phyloP scores from a whole-genome alignment of 106 monocot species.

The Dendrobium officinale region DNA sequence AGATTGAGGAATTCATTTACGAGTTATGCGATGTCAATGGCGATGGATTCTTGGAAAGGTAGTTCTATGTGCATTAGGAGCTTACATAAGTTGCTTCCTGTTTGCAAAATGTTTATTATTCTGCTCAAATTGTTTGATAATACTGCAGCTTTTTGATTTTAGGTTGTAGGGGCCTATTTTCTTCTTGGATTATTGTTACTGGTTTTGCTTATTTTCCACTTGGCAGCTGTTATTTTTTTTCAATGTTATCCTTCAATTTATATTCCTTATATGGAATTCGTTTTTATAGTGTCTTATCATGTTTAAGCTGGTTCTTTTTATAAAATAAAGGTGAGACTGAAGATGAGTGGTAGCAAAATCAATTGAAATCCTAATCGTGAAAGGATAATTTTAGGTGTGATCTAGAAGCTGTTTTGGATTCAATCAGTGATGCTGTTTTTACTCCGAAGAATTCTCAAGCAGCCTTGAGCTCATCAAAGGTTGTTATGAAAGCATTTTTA shows the following conservation, averaged over 20 bases:
- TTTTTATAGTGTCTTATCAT: background rate
- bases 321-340: background rate
- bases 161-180: background rate
- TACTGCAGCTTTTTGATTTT: background rate
- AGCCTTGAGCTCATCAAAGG: constrained; percentile 17
- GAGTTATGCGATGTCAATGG: constrained; percentile 77
- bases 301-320: background rate
- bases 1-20: constrained; percentile 82
- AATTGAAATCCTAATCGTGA: background rate
- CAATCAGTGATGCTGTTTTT: constrained; percentile 58
- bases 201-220: background rate
- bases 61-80: background rate
- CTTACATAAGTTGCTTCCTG: background rate
- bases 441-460: constrained; percentile 15
- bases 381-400: constrained; percentile 51
- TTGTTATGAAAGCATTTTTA: constrained; percentile 43
- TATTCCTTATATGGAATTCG: background rate
- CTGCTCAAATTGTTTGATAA: background rate
- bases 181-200: background rate
- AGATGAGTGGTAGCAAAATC: background rate
- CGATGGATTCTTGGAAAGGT: constrained; percentile 61
- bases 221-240: background rate
- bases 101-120: constrained; percentile 4
- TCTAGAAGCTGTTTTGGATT: constrained; percentile 60
- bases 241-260: background rate